Percentiles rank a stretch among this genome's conserved stretches.
These are phyloP conservation scores for Acrocalymma vagum DNA, from an alignment of 2,329 filamentous ascomycete species.

Conservation along the genomic window DNA sequence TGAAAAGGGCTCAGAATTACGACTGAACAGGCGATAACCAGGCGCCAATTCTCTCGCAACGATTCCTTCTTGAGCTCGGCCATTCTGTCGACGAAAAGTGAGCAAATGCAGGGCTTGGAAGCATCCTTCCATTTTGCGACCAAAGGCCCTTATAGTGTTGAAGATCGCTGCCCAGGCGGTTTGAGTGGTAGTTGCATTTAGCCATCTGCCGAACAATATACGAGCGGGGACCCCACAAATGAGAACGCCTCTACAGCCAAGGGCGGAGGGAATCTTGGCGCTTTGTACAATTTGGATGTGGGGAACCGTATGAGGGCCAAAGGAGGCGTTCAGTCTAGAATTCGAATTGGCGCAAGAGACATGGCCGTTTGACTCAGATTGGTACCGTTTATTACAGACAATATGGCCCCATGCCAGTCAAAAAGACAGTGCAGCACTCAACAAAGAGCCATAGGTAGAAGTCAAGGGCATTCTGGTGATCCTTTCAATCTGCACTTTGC, in stretches of 20 bases:
- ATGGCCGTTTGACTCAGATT: slow-evolving; percentile 8
- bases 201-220: slow-evolving; percentile 37
- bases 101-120: slow-evolving; percentile 2
- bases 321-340: no score
- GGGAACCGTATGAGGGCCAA: slow-evolving; percentile 23
- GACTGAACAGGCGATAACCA: slow-evolving; percentile 58
- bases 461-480: no score
- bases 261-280: slow-evolving; percentile 25
- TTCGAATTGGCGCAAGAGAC: no score
- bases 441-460: no score
- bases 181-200: slow-evolving; percentile 28
- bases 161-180: slow-evolving; percentile 23
- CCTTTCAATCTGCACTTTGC: no score
- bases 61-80: slow-evolving; percentile 25
- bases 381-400: no score
- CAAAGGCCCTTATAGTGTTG: slow-evolving; percentile 28
- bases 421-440: no score
- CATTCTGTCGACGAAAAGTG: slow-evolving; percentile 20
- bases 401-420: no score
- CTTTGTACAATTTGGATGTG: slow-evolving; percentile 31
- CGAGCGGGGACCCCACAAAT: slow-evolving; percentile 38
- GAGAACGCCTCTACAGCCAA: slow-evolving; percentile 16
- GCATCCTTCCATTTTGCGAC: slow-evolving; percentile 14
- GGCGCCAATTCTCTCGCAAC: slow-evolving; percentile 52
- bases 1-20: slow-evolving; percentile 62